Base-by-base conservation (phyloP, 2,329 filamentous ascomycete species). In the Pyricularia sp. region DNA sequence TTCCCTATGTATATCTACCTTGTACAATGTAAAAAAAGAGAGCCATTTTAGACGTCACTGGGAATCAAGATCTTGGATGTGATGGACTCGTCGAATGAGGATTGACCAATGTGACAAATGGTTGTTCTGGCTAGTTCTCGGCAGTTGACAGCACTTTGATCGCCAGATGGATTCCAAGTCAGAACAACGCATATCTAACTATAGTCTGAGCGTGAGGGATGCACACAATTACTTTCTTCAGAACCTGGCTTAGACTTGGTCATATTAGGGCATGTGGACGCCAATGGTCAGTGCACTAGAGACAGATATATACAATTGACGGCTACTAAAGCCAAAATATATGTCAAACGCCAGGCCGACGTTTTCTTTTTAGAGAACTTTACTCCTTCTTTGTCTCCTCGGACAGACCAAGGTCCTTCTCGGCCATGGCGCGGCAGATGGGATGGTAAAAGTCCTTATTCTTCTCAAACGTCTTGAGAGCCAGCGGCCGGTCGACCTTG, bases 391-490 rank as follows among this genome's bases (percentile, higher is more conserved):
- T 68, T 12, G 67, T 31, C n/a, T 69, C 67, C 64, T 69, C 70
- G 12, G 72, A 70, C 64, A 83, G 70, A 1, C 83, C 85, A 50
- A 96, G 79, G 78, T 96, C 92, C 84, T 97, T 97, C 80, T 93
- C 91, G 2, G 96, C 88, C 88, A 97, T 91, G 9, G 84, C 87
- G 71, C 88, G 87, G 78, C 94, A 97, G 74, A 98, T 97, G 2
- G 95, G 95, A 77, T 98, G 94, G 77, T 98, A 99, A 76, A 98
- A 98, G 71, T 93, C 90, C 79, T 86, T 91, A 78, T 97, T 90
- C 85, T 90, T 91, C 80, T 91, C 86, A 79, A 97, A 97, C 0
- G 94, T 97, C 77, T 88, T 83, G 68, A 94, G 79, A 0, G 95
- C 94, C 74, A 97, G 79, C 30, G 88, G 81, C 65, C 87, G 83